These are phyloP conservation scores for Vicia sativa DNA, from an alignment of 306 rosid species.

Conservation along the genomic window DNA sequence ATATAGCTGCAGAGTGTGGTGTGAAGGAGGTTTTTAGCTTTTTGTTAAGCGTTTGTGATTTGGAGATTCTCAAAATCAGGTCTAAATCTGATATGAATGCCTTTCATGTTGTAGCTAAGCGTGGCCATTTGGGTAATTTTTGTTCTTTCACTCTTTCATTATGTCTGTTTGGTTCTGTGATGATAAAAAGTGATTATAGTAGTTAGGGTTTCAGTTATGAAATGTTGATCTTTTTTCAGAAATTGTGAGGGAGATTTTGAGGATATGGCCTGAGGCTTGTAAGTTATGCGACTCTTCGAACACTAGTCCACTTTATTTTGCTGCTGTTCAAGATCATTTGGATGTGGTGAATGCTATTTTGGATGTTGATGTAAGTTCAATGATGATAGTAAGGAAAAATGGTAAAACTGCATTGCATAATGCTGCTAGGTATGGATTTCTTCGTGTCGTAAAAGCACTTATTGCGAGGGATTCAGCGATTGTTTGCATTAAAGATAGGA, in stretches of 20 bases:
- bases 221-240: conserved; percentile 52
- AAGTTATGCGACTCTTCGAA: conserved; percentile 63
- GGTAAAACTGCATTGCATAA: conserved; percentile 92
- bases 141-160: conserved; percentile 7
- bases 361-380: conserved; percentile 66
- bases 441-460: conserved; percentile 62
- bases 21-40: conserved; percentile 54
- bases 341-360: conserved; percentile 83
- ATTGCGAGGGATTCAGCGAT: conserved; percentile 62
- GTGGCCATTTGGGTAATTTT: conserved; percentile 71
- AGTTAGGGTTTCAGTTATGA: conserved; percentile 7
- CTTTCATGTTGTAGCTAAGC: conserved; percentile 79
- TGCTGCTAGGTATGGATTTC: conserved; percentile 74
- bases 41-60: conserved; percentile 60
- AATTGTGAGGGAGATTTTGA: conserved; percentile 69
- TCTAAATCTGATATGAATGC: conserved; percentile 76
- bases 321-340: conserved; percentile 72
- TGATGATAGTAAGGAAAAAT: conserved; percentile 79
- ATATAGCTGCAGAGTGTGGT: conserved; percentile 69
- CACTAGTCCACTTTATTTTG: conserved; percentile 95
- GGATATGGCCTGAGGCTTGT: conserved; percentile 77
- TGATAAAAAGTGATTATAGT: neutral
- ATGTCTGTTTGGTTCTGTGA: neutral
- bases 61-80: conserved; percentile 67
- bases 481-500: conserved; percentile 76